phyloP scores from a whole-genome alignment of 352 stramenopile species.

The Pythium oligandrum region DNA sequence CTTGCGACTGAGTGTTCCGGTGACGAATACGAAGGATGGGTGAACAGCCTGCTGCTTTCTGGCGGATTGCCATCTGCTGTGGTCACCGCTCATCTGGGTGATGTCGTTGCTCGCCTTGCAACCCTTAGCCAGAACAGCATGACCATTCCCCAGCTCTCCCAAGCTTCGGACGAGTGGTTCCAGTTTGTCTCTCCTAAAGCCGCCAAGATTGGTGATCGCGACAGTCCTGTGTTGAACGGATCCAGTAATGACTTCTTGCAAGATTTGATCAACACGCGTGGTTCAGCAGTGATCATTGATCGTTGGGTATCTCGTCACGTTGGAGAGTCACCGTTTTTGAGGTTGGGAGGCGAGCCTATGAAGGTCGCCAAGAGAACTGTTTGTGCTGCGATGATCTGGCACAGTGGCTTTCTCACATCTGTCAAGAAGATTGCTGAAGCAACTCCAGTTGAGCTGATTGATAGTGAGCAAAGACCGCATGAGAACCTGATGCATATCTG shows the following conservation, averaged over 20 bases:
- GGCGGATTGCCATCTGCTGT: constrained; percentile 57
- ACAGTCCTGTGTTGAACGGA: constrained; percentile 7
- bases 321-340: constrained; percentile 76
- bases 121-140: background rate
- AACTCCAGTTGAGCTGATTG: constrained; percentile 29
- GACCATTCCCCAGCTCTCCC: constrained; percentile 16
- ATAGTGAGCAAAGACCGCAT: constrained; percentile 73
- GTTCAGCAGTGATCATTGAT: constrained; percentile 56
- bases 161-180: constrained; percentile 52
- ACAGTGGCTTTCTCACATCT: constrained; percentile 65
- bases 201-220: constrained; percentile 6
- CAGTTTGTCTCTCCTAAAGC: constrained; percentile 58
- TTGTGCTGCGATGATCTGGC: constrained; percentile 87
- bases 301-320: constrained; percentile 79
- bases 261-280: constrained; percentile 60
- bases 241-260: constrained; percentile 46
- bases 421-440: constrained; percentile 52
- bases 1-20: constrained; percentile 49
- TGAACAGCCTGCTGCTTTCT: constrained; percentile 63
- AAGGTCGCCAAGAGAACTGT: constrained; percentile 81
- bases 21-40: constrained; percentile 83
- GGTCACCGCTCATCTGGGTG: constrained; percentile 63
- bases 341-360: constrained; percentile 79
- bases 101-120: constrained; percentile 36
- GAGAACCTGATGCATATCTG: constrained; percentile 91